Base-by-base conservation (phyloP, 2,329 filamentous ascomycete species). In the Botryotinia convoluta region DNA sequence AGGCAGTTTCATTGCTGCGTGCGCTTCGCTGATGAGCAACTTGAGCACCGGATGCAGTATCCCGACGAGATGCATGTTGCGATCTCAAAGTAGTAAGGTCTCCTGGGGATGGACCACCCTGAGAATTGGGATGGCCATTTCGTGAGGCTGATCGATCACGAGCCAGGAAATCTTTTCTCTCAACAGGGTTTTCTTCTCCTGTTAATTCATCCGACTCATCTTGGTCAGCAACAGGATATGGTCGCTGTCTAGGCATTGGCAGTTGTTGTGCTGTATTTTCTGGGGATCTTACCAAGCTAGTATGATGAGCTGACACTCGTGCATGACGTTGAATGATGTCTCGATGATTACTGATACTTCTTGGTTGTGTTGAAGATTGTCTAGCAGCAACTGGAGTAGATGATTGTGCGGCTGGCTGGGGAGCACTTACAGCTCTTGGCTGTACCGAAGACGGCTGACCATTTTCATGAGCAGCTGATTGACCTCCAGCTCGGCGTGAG, bases 391-490 rank as follows among this genome's bases (percentile, higher is more conserved):
- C 60, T 20, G 60, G 37, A 20, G 8, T 29, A 39, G 4, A 4
- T n/a, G 45, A 29, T 29, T 20, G 32, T 32, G 8, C 5, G 20
- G 16, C 22, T 4, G 48, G 14, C 26, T 51, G 64, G 8, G 64
- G 26, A 54, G 32, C 16, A 67, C 16, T 29, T 9, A 29, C 37
- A 57, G 18, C 37, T 69, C 45, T 42, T 42, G 9, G 45, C 4
- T 54, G 45, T 4, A 29, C 14, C 1, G 2, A 8, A 14, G 16
- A 10, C 1, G 45, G 0, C 3, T 29, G 4, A 39, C 6, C 1
- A 54, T 48, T 0, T 14, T 29, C 32, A 12, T 8, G 14, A 9
- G 14, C 20, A 39, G 32, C 4, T 29, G 16, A 39, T 39, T 14
- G 22, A 7, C 18, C 35, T 51, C 26, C 32, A n/a, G 3, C 14